Percentiles rank a stretch among this genome's conserved stretches.
Evolutionary conservation across 208 protist genomes (phyloP).

Genomic region (Phytomonas francai): DNA sequence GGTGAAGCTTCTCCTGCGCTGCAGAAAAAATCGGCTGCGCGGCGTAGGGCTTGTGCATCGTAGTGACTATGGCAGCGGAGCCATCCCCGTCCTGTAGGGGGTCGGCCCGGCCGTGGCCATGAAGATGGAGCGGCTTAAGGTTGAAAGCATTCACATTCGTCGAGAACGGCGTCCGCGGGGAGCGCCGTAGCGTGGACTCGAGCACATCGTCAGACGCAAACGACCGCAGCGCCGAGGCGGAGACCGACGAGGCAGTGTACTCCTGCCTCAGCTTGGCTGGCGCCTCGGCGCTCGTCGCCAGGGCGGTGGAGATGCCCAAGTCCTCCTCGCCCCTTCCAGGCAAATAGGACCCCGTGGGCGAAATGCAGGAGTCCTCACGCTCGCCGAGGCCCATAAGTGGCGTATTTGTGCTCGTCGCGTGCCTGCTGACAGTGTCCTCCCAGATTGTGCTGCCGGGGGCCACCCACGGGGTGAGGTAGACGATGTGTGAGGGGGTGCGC

Average conservation of each 20-base stretch:
- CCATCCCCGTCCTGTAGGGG: no score
- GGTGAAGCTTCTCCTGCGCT: background rate
- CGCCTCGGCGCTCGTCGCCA: background rate
- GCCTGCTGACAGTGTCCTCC: conserved; percentile 23
- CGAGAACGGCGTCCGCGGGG: background rate
- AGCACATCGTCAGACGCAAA: conserved; percentile 2
- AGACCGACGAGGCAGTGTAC: conserved; percentile 10
- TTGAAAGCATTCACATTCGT: background rate
- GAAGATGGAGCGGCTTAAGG: no score
- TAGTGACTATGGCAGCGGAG: background rate
- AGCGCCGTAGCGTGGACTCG: background rate
- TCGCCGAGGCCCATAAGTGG: conserved; percentile 29
- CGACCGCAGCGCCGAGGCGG: conserved; percentile 18
- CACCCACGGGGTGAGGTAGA: conserved; percentile 39
- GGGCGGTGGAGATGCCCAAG: background rate
- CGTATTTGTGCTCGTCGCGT: conserved; percentile 11
- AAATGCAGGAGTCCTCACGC: conserved; percentile 27
- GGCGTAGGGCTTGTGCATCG: conserved; percentile 6
- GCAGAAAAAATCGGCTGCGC: conserved; percentile 1
- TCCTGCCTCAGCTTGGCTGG: background rate
- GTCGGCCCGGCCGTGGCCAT: no score
- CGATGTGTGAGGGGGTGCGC: conserved; percentile 36
- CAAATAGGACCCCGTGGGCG: conserved; percentile 16
- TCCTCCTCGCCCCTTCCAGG: conserved; percentile 11
- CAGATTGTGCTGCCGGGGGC: conserved; percentile 44